These are phyloP conservation scores for Phaeophleospora eucalypticola DNA, from an alignment of 2,329 filamentous ascomycete genomes.

Conservation along the genomic window DNA sequence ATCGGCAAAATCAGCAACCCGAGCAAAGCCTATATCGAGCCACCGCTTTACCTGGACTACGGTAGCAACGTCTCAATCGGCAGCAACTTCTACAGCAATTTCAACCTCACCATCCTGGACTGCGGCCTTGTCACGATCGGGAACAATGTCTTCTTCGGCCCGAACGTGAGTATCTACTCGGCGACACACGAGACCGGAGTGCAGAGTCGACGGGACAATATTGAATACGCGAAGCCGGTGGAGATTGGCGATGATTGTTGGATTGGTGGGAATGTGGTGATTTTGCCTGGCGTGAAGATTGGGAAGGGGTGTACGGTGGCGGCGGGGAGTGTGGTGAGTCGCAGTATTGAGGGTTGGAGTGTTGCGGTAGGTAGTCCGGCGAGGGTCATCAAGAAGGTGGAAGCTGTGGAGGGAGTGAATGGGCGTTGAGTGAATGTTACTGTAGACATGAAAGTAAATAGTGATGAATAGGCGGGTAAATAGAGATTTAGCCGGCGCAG, in stretches of 20 bases:
- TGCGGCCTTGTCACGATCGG: constrained; percentile 52
- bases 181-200: constrained; percentile 53
- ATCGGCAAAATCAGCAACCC: constrained; percentile 17
- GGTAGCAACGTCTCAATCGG: constrained; percentile 62
- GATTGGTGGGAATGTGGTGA: constrained; percentile 21
- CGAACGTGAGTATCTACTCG: constrained; percentile 50
- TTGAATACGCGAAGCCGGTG: constrained; percentile 49
- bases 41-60: constrained; percentile 61
- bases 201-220: constrained; percentile 42
- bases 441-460: no score
- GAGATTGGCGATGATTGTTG: constrained; percentile 38
- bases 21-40: constrained; percentile 52
- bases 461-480: no score
- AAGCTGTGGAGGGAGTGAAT: no score
- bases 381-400: constrained; percentile 21
- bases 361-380: constrained; percentile 24
- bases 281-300: constrained; percentile 24
- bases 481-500: no score
- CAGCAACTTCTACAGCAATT: constrained; percentile 61
- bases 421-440: no score
- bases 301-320: constrained; percentile 24
- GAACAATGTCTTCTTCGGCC: constrained; percentile 50
- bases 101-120: constrained; percentile 52
- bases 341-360: constrained; percentile 21
- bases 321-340: constrained; percentile 20